Evolutionary conservation across 805 yeast species (phyloP), one percentile per base, ranked within the genome.

Genomic region (Lipomyces yamadae): DNA sequence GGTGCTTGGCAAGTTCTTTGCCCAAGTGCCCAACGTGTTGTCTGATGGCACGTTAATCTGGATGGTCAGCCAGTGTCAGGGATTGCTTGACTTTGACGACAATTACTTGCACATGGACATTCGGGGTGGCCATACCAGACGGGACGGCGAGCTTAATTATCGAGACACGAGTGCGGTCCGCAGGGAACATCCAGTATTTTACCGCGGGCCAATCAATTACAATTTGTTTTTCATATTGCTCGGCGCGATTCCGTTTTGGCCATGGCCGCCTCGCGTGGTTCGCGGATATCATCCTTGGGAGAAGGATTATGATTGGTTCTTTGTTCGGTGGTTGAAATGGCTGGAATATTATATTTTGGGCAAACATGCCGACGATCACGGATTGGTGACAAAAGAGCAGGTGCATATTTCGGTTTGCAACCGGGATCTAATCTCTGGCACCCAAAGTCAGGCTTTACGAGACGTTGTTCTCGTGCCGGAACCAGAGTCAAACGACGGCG

Each of bases 1-100:
- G 65, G 48, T 62, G 58, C 39, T 37, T 4, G 13, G 39, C 39
- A 10, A 37, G 4, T 37, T 37, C 13, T 11, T 37, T n/a, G 18
- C 48, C 24, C 7, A n/a, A 29, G 34, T 4, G 18, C 64, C 68
- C 2, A 60, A 59, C 56, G 62, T 56, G 8, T 62, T 67, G n/a
- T 60, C 69, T 1, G 70, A 67, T 29, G 70, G 68, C 5, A 32
- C 68, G 3, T 34, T 67, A 56, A 67, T 64, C 30, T 67, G 70
- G 70, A 67, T 67, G 70, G 37, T 65, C n/a, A 29, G 62, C 32
- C 39, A 65, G 24, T 24, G 60, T 13, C 6, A 29, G 3, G 34
- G n/a, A 11, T 52, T 64, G 3, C 48, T 64, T 13, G 60, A 50
- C 39, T 61, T 64, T 45, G 61, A 56, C 30, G 50, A 10, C 5